Base-by-base conservation (phyloP, 768 basidiomycete genomes). In the Pleurotus djamor region DNA sequence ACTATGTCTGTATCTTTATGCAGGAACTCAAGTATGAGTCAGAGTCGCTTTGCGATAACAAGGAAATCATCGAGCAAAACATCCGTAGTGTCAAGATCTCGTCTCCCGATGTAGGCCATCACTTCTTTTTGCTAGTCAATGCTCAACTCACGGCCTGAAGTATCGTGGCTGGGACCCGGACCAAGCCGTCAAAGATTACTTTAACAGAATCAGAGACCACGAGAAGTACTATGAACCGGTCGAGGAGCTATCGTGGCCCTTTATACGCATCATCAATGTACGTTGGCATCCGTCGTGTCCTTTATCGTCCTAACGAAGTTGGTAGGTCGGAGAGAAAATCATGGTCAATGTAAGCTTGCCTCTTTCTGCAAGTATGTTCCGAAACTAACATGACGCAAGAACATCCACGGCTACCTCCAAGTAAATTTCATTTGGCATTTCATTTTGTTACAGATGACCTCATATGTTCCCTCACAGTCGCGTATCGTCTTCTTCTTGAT, bases 401-500 rank as follows among this genome's bases (percentile, higher is more conserved):
- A 91, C 56, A 89, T 96, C 64, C 86, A 89, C 71, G 94, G 94
- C 58, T 96, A 96, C 67, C 78, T 96, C 2, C 92, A 94, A 74
- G 90, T 89, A 60, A 37, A 76, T 62, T 34, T 32, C 36, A 41
- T 10, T n/a, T 28, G 21, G 21, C 21, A 28, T 38, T 36, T 13
- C 16, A 35, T 17, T 33, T 14, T 47, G 34, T 32, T 52, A 17
- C 48, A 60, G 8, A 17, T 50, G 5, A 59, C 65, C 5, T 64
- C 54, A 52, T 34, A 13, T 56, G 1, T 41, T 45, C 65, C 13
- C 21, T 28, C 21, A 28, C 73, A 98, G 88, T 94, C 94, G 2
- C 79, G 96, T 60, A 95, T 98, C 60, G 92, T 98, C 28, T 99
- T 98, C 81, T 98, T 97, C 81, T 79, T 99, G 48, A 98, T 98